Percentiles rank a stretch among this genome's conserved stretches.
These are phyloP conservation scores for Waltiozyma sp. DNA, from an alignment of 1,139 yeast species.

Conservation along the genomic window DNA sequence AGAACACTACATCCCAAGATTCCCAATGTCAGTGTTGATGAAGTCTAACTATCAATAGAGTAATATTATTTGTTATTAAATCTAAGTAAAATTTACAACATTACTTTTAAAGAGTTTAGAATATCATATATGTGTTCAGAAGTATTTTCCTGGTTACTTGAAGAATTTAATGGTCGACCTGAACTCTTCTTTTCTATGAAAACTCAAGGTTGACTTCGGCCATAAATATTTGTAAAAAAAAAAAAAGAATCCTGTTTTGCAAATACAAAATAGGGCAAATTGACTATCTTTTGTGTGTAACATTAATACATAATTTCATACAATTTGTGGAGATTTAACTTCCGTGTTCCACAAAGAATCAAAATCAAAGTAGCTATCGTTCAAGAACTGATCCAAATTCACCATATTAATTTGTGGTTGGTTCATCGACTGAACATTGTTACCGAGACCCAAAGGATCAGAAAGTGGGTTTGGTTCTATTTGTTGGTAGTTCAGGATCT, in stretches of 20 bases:
- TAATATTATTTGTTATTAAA: neutral
- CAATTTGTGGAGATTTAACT: neutral
- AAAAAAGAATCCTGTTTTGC: no score
- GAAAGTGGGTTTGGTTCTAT: neutral
- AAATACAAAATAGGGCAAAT: no score
- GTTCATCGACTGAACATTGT: neutral
- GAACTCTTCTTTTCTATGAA: no score
- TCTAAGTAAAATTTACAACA: neutral
- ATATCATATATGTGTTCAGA: no score
- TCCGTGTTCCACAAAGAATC: neutral
- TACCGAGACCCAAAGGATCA: neutral
- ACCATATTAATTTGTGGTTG: neutral
- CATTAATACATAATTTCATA: no score
- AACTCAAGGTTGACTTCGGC: no score
- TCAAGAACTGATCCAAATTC: conserved; percentile 2
- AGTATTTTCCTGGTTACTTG: no score
- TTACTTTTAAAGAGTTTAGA: no score
- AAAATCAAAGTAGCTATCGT: conserved; percentile 1
- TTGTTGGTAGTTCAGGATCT: neutral
- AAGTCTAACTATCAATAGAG: neutral
- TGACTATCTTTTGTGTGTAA: no score
- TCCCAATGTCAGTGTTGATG: conserved; percentile 16
- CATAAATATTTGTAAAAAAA: no score
- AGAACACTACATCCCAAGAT: conserved; percentile 12
- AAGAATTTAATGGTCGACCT: no score